Evolutionary conservation across 495 filamentous ascomycete species (phyloP).

Genomic region (Aspergillus homomorphus): DNA sequence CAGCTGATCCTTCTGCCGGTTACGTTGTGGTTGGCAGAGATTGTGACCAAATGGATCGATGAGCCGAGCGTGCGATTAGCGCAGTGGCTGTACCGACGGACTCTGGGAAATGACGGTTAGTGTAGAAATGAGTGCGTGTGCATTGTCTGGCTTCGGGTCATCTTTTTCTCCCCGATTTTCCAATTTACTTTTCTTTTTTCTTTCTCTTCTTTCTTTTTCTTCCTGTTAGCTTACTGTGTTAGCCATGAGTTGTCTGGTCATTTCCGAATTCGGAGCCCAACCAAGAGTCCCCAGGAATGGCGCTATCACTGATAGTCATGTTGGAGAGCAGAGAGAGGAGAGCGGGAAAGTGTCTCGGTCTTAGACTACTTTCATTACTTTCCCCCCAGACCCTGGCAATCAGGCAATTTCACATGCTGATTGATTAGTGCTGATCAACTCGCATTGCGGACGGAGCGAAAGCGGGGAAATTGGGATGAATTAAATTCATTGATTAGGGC

Average conservation of each 20-base stretch:
- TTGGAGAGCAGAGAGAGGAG: too few species aligned
- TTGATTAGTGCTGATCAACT: not conserved
- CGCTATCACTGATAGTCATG: not conserved
- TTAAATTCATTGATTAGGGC: not conserved
- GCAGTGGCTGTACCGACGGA: slow-evolving; percentile 49
- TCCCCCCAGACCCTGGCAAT: not conserved
- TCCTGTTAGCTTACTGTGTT: too few species aligned
- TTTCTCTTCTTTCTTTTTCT: too few species aligned
- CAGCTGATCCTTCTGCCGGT: slow-evolving; percentile 54
- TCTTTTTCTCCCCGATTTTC: too few species aligned
- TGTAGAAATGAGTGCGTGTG: not conserved
- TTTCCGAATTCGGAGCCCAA: not conserved
- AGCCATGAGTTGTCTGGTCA: not conserved
- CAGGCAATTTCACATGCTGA: not conserved
- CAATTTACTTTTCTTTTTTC: too few species aligned
- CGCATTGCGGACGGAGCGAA: not conserved
- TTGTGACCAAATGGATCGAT: slow-evolving; percentile 54
- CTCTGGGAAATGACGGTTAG: slow-evolving; percentile 13
- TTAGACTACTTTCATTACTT: too few species aligned
- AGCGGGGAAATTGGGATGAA: not conserved
- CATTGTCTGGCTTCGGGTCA: not conserved
- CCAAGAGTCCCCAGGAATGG: not conserved
- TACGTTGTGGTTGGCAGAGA: slow-evolving; percentile 55
- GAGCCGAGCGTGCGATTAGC: slow-evolving; percentile 53
- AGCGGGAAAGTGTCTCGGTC: not conserved